Evolutionary conservation across 768 basidiomycete species (phyloP), one percentile per base, ranked within the genome.

Genomic region (Termitomyces bulborhizus): DNA sequence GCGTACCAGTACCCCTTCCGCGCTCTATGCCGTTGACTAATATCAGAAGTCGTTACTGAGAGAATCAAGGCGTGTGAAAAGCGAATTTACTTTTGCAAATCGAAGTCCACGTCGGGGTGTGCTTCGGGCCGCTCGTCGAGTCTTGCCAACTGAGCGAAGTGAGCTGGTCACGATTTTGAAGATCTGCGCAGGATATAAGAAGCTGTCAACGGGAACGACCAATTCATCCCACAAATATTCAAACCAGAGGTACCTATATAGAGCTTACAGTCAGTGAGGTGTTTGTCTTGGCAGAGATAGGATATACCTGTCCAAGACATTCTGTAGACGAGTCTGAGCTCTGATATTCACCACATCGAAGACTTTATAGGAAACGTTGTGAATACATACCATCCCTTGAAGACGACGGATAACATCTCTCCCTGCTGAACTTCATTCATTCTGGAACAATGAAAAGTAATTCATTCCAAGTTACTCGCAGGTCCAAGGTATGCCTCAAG

Each of bases 131-230:
- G 9, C 66, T 66, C 5, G 61, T 64, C 0, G 69, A 71, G 45
- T 85, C 81, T 21, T 72, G 63, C 83, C 84, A 88, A 60, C 76
- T 82, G 29, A 87, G 72, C 29, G 77, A 62, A 16, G 76, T 54
- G 36, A 72, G 63, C 34, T 69, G 68, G 13, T 71, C 70, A 40
- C 65, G 68, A n/a, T 67, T 68, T 64, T 85, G 83, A 26, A 88
- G 71, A 66, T 83, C 86, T 86, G 40, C 18, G 21, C 36, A 31
- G 36, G 43, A 39, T 37, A 45, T 63, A 44, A 53, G 48, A 36
- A 47, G 37, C 26, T 57, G n/a, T 13, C 29, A 31, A 57, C n/a
- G 15, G 32, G 26, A 8, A 53, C 12, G 7, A 44, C 16, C 34
- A 49, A 16, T 46, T 9, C 15, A 18, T 61, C 68, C 52, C 53